phyloP scores from a whole-genome alignment of 2,329 filamentous ascomycete genomes.

The Hymenoscyphus fraxineus region DNA sequence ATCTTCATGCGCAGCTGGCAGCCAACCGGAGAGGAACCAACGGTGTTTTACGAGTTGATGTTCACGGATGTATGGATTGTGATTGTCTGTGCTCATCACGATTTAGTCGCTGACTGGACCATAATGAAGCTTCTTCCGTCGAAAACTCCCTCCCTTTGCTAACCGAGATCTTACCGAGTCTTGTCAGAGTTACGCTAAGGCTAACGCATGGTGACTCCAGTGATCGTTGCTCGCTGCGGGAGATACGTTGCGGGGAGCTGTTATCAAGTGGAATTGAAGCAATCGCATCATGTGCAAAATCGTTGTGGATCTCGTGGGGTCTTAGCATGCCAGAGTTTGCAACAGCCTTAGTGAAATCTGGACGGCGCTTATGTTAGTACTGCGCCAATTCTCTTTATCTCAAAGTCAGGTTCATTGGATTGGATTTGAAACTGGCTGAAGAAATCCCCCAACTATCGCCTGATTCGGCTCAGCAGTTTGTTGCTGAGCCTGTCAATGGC shows the following conservation, averaged over 20 bases:
- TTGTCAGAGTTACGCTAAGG: not conserved
- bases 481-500: no score
- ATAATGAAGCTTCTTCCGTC: not conserved
- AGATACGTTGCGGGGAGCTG: not conserved
- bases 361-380: not conserved
- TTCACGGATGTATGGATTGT: not conserved
- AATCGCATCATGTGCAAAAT: not conserved
- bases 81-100: not conserved
- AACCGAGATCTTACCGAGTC: not conserved
- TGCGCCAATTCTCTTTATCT: not conserved
- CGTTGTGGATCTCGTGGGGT: not conserved
- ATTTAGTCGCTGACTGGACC: not conserved
- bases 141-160: not conserved
- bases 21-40: not conserved
- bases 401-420: not conserved
- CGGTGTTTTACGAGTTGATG: not conserved
- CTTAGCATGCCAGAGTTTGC: not conserved
- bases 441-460: not conserved
- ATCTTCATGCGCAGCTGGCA: not conserved
- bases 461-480: no score
- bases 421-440: not conserved
- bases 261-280: not conserved
- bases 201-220: not conserved
- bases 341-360: not conserved
- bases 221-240: constrained; percentile 2